A percentile compares a stretch with the other conserved stretches of the same genome.
phyloP scores from a whole-genome alignment of 805 yeast genomes.

The Lipomyces kockii region DNA sequence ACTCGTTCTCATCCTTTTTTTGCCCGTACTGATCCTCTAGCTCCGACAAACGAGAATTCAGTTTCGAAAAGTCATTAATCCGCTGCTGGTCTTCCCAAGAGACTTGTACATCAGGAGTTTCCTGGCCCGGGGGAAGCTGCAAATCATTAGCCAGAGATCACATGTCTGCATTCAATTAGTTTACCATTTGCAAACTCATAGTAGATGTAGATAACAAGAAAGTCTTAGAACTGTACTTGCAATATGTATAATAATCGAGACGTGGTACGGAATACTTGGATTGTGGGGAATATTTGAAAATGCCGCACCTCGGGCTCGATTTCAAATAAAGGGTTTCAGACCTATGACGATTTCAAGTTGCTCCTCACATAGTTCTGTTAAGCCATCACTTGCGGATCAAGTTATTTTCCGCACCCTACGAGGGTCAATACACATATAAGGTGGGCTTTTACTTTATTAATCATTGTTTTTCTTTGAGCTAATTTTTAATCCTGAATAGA shows the following conservation, averaged over 20 bases:
- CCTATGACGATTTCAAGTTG: no score
- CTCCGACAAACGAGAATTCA: conserved; percentile 71
- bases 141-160: background rate
- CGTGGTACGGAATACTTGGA: background rate
- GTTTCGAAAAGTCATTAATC: conserved; percentile 85
- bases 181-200: conserved; percentile 32
- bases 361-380: no score
- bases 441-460: background rate
- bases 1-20: conserved; percentile 75
- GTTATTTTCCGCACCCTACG: background rate
- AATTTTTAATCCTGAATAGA: background rate
- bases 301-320: no score
- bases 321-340: no score
- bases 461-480: background rate
- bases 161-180: background rate
- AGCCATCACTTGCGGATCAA: no score
- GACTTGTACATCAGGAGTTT: conserved; percentile 54
- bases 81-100: conserved; percentile 84
- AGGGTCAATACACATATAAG: background rate
- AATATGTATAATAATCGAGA: background rate
- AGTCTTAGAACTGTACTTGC: background rate
- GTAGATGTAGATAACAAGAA: background rate
- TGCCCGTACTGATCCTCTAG: conserved; percentile 55
- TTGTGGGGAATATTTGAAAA: background rate
- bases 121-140: conserved; percentile 36